Conservation (phyloP, 176 grass and related monocot species). For the Carex parvula region DNA sequence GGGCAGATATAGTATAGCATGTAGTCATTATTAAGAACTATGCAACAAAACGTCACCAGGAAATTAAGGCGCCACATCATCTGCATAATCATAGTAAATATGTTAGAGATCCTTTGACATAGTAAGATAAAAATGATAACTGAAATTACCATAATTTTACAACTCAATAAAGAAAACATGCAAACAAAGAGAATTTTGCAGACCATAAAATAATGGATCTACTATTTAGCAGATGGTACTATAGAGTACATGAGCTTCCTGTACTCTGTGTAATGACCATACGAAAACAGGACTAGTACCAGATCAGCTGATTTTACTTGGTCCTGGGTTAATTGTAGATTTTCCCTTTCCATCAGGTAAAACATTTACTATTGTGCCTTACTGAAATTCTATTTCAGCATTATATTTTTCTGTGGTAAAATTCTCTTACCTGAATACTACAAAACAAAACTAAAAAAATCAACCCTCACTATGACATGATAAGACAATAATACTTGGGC, state of each 20-base stretch:
- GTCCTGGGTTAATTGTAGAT: not conserved
- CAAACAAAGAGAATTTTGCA: slow-evolving; percentile 15
- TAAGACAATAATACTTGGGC: not conserved
- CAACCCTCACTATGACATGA: not conserved
- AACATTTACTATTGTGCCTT: not conserved
- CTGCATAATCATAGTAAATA: slow-evolving; percentile 37
- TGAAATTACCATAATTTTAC: slow-evolving; percentile 22
- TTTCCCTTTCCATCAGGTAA: not conserved
- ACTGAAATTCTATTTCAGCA: not conserved
- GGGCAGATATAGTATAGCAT: slow-evolving; percentile 98
- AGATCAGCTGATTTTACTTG: not conserved
- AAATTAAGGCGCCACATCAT: slow-evolving; percentile 99
- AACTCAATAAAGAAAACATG: slow-evolving; percentile 22
- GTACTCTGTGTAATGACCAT: not conserved
- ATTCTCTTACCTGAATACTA: not conserved
- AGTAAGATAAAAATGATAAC: not conserved
- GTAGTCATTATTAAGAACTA: slow-evolving; percentile 87
- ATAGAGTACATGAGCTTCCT: not conserved
- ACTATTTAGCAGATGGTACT: not conserved
- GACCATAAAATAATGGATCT: not conserved
- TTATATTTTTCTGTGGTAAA: slow-evolving; percentile 11
- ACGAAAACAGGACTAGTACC: not conserved
- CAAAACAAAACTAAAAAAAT: not conserved
- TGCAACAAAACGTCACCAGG: slow-evolving; percentile 90
- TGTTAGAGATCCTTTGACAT: not conserved